Evolutionary conservation across 768 basidiomycete species (phyloP), one percentile per base, ranked within the genome.

Genomic region (Suillus cothurnatus): DNA sequence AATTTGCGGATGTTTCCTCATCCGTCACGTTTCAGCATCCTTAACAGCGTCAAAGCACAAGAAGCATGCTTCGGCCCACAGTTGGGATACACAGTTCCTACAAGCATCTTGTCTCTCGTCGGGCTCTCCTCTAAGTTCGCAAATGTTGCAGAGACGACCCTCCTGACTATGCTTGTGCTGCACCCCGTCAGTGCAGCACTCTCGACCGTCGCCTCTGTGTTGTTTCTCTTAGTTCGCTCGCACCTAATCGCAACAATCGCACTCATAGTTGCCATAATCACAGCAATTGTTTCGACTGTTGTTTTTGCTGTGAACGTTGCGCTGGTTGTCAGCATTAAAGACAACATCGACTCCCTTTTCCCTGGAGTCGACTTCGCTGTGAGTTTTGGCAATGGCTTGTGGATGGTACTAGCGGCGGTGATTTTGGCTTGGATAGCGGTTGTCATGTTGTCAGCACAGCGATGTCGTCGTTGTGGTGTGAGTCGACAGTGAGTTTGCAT

Each of bases 391-490:
- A 86, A 88, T 66, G 90, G 75, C 11, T 83, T 89, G 9, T 93
- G 91, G 91, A 84, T 93, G 85, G 82, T 86, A n/a, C 69, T 92
- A 49, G 80, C 71, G 5, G 87, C 85, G 19, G 75, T 85, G 61
- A 67, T 85, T 12, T 73, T 86, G 67, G 82, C 84, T 2, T 92
- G 90, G 89, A 52, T 84, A 3, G 85, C 85, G 0, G 83, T 91
- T 41, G 71, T 90, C 36, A 70, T 85, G n/a, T 78, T 92, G 56
- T 86, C 87, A 45, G 85, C 86, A 21, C 81, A 87, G 36, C 85
- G 84, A 19, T 92, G 89, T 70, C 83, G 85, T 63, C 91, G 90
- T 66, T 88, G 88, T 74, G 90, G 90, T 7, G 83, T 88, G n/a
- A 74, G 82, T 14, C n/a, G 12, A 65, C 79, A 71, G 83, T 81